Conservation (phyloP, 179 eudicot genomes). For the Patellifolia procumbens region DNA sequence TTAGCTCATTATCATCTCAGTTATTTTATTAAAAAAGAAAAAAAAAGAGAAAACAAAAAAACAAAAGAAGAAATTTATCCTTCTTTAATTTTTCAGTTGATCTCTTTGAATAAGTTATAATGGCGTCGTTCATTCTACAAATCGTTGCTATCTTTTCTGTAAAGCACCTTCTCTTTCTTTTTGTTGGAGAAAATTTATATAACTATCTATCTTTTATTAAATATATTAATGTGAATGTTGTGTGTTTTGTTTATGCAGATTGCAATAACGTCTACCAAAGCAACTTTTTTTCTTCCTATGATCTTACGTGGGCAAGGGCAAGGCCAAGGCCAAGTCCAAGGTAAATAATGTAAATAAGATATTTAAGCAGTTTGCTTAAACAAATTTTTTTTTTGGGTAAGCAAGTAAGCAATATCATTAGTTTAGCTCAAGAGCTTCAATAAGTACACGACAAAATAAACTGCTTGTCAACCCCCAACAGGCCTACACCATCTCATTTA, state of each 20-base stretch:
- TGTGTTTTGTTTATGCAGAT: not conserved
- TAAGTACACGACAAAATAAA: no score
- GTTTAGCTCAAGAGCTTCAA: no score
- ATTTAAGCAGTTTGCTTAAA: no score
- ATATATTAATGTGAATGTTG: not conserved
- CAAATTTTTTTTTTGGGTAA: no score
- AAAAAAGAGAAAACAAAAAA: not conserved
- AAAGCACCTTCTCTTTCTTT: not conserved
- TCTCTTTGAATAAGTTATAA: not conserved
- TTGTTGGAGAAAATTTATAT: not conserved
- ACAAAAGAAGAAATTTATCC: not conserved
- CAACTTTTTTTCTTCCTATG: not conserved
- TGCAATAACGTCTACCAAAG: not conserved
- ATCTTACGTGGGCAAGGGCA: no score
- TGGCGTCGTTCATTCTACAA: not conserved
- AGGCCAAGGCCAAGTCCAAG: not conserved
- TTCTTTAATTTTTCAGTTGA: not conserved
- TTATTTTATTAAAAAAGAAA: not conserved
- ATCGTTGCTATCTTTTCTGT: not conserved
- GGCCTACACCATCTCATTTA: no score
- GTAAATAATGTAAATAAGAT: not conserved
- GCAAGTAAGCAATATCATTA: no score
- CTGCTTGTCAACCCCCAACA: no score
- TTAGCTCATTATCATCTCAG: not conserved
- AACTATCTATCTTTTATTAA: not conserved